Percentiles rank a stretch among this genome's conserved stretches.
Conservation (phyloP, 345 rosid genomes). For the Erodium maritimum region DNA sequence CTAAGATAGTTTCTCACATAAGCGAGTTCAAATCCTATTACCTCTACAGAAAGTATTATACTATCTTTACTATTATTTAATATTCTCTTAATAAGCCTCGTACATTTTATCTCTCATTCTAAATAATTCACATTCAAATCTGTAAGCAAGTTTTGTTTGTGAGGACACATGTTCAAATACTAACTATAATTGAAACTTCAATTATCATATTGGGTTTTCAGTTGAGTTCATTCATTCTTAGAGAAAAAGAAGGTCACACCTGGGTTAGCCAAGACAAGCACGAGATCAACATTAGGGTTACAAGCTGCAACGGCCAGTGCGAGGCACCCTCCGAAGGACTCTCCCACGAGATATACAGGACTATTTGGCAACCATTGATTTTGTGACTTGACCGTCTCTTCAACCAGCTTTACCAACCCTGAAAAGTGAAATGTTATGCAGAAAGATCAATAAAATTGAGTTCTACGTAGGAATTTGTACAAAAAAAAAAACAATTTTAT, state of each 20-base stretch:
- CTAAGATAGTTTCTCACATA: too few species aligned
- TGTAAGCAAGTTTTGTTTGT: too few species aligned
- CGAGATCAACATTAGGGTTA: constrained; percentile 47
- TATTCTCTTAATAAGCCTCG: not conserved
- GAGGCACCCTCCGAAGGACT: constrained; percentile 50
- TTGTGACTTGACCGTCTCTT: constrained; percentile 36
- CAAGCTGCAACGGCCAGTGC: constrained; percentile 51
- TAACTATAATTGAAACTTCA: too few species aligned
- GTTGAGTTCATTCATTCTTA: not conserved
- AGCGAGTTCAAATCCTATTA: too few species aligned
- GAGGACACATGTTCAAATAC: too few species aligned
- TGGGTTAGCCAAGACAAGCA: too few species aligned
- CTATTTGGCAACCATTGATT: constrained; percentile 23
- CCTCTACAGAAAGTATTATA: too few species aligned
- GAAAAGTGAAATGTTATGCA: not conserved
- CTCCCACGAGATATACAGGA: constrained; percentile 56
- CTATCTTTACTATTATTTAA: too few species aligned
- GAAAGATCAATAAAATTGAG: not conserved
- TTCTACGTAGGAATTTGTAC: not conserved
- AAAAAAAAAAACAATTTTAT: not conserved
- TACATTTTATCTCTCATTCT: too few species aligned
- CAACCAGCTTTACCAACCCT: constrained; percentile 46
- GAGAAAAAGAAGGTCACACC: constrained; percentile 27
- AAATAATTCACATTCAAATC: too few species aligned
- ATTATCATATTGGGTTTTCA: too few species aligned